Evolutionary conservation across 495 filamentous ascomycete genomes (phyloP).

Genomic region (Darksidea phi): DNA sequence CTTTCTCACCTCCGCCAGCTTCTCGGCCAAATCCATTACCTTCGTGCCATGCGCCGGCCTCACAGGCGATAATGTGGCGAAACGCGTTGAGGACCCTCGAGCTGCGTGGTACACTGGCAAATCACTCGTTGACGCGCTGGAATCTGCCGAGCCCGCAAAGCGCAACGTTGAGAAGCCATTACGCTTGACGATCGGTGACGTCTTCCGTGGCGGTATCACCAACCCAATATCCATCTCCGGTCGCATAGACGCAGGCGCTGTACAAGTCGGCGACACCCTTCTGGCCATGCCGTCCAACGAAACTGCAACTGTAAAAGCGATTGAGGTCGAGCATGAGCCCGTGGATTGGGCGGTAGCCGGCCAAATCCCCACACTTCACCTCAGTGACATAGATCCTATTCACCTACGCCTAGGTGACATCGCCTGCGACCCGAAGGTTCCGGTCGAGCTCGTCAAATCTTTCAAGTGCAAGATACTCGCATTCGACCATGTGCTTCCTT

Average conservation of each 20-base stretch:
- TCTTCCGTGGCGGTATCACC: slow-evolving; percentile 73
- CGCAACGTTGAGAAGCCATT: slow-evolving; percentile 76
- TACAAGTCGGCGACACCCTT: slow-evolving; percentile 81
- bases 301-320: slow-evolving; percentile 70
- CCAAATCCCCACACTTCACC: slow-evolving; percentile 79
- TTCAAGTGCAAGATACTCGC: slow-evolving; percentile 83
- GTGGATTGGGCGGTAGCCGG: slow-evolving; percentile 94
- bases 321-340: slow-evolving; percentile 70
- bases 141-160: slow-evolving; percentile 68
- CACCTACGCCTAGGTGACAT: slow-evolving; percentile 84
- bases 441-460: slow-evolving; percentile 63
- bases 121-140: slow-evolving; percentile 79
- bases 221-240: slow-evolving; percentile 79
- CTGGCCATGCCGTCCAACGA: slow-evolving; percentile 77
- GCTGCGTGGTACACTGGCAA: slow-evolving; percentile 75
- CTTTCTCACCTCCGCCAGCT: slow-evolving; percentile 79
- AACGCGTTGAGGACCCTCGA: slow-evolving; percentile 51
- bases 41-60: slow-evolving; percentile 90
- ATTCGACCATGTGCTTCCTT: slow-evolving; percentile 84
- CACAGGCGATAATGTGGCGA: slow-evolving; percentile 79
- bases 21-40: slow-evolving; percentile 71
- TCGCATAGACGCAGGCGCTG: slow-evolving; percentile 76
- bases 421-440: slow-evolving; percentile 65
- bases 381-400: slow-evolving; percentile 79
- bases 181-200: slow-evolving; percentile 77